Evolutionary conservation across 2,329 filamentous ascomycete species (phyloP), one percentile per base, ranked within the genome.

Genomic region (Lomentospora prolificans): DNA sequence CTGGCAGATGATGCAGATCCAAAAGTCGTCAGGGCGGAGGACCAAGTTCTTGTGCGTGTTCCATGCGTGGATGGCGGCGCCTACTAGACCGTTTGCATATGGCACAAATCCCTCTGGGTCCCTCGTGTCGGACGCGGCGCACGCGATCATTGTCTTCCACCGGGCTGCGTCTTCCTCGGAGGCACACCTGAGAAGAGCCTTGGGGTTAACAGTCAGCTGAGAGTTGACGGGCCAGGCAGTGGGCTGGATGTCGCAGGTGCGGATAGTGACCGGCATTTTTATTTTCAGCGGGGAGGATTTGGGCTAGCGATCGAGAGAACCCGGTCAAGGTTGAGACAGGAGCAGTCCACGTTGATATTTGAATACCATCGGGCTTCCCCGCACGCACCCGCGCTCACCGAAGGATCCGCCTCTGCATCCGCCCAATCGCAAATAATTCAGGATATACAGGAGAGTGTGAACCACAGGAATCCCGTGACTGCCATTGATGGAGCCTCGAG

Each of bases 21-120:
- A 81, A 12, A 80, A 62, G 57, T 81, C 77, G 28, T 81, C 76
- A 0, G 77, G 76, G 1, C 76, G 72, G 50, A 80, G 64, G 1
- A 62, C 63, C 0, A 80, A 68, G 57, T 77, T 69, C 54, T 74
- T 71, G 55, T 78, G 72, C 1, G 64, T 9, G 57, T 63, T 70
- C 58, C 77, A 77, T 1, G 74, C 74, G n/a, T 65, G 50, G 24
- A 68, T 62, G 14, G 61, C 65, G 0, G 67, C 64, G 36, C 65
- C 60, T 8, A 77, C 66, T 33, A 77, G 67, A 10, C 72, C 71
- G 53, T 75, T 74, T 17, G 14, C 19, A 17, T 12, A 39, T 39
- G 36, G 36, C 14, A 39, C 10, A 17, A 39, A n/a, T 39, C 36
- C 36, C 10, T 39, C 36, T 4, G 36, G 36, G 12, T 12, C 14